phyloP scores from a whole-genome alignment of 1,284 basidiomycete genomes.

The Cryptococcus floricola region DNA sequence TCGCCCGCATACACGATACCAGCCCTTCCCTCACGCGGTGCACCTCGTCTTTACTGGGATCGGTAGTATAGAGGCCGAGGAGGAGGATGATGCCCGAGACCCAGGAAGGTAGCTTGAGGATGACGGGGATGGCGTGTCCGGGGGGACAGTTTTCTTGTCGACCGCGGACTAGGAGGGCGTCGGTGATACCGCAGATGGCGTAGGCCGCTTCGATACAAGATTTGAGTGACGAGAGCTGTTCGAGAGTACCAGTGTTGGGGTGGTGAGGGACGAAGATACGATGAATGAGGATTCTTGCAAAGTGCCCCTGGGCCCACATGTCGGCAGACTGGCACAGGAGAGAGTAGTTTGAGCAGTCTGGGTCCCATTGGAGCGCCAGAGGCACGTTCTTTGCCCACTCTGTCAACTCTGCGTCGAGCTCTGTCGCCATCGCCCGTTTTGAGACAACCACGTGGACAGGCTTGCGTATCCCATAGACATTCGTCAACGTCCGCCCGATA shows the following conservation, averaged over 20 bases:
- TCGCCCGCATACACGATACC: constrained; percentile 62
- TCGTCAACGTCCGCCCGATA: constrained; percentile 64
- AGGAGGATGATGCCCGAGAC: constrained; percentile 65
- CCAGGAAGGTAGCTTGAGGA: constrained; percentile 53
- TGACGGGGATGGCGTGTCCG: constrained; percentile 44
- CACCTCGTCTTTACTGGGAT: constrained; percentile 57
- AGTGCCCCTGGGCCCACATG: constrained; percentile 66
- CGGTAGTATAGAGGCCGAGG: constrained; percentile 67
- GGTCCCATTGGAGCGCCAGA: constrained; percentile 69
- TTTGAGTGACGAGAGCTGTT: constrained; percentile 61
- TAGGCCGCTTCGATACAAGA: constrained; percentile 80
- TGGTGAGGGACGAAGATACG: constrained; percentile 69
- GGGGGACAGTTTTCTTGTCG: constrained; percentile 43
- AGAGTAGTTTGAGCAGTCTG: constrained; percentile 57
- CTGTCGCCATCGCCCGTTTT: constrained; percentile 64
- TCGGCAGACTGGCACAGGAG: constrained; percentile 68
- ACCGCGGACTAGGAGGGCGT: constrained; percentile 48
- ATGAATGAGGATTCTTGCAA: constrained; percentile 65
- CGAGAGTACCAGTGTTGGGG: constrained; percentile 30
- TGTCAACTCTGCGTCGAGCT: constrained; percentile 65
- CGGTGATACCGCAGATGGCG: constrained; percentile 68
- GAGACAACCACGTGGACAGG: constrained; percentile 56
- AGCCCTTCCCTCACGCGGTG: constrained; percentile 66
- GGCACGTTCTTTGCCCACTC: constrained; percentile 74
- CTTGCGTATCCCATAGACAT: constrained; percentile 69